Conservation (phyloP, 1,139 yeast species). For the Magnusiomyces suaveolens region DNA sequence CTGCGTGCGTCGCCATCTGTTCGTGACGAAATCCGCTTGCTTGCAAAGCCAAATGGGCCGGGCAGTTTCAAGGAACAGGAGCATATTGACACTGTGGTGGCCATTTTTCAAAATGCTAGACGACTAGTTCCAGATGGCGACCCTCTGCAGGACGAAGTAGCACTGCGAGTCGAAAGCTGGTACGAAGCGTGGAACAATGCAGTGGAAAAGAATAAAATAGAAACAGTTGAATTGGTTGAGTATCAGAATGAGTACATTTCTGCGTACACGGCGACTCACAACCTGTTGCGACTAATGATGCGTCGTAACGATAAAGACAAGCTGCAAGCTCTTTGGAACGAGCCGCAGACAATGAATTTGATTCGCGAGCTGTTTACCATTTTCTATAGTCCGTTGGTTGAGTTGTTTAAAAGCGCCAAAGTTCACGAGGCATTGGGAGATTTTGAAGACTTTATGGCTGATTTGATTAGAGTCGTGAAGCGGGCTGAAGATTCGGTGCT, state of each 20-base stretch:
- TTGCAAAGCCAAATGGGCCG: neutral
- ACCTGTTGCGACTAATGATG: constrained; percentile 53
- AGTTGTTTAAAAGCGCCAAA: constrained; percentile 64
- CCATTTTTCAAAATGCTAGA: constrained; percentile 21
- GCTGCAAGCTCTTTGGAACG: constrained; percentile 72
- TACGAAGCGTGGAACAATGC: constrained; percentile 36
- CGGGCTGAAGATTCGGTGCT: constrained; percentile 41
- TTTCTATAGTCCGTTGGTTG: constrained; percentile 77
- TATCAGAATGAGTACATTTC: constrained; percentile 19
- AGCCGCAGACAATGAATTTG: constrained; percentile 63
- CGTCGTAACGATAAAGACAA: constrained; percentile 67
- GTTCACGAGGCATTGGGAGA: constrained; percentile 67
- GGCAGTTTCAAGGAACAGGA: no score
- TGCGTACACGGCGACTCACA: constrained; percentile 44
- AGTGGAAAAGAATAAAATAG: constrained; percentile 16
- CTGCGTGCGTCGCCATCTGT: constrained; percentile 20
- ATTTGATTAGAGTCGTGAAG: constrained; percentile 47
- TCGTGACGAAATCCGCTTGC: constrained; percentile 8
- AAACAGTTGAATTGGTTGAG: constrained; percentile 10
- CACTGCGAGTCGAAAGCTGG: constrained; percentile 23
- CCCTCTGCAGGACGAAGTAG: constrained; percentile 5
- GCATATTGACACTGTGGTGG: constrained; percentile 23
- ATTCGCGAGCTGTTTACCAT: constrained; percentile 64
- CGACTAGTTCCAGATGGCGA: constrained; percentile 3
- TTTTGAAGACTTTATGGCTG: constrained; percentile 64